A percentile compares a stretch with the other conserved stretches of the same genome.
These are phyloP conservation scores for Trametes gibbosa DNA, from an alignment of 768 basidiomycete genomes.

Conservation along the genomic window DNA sequence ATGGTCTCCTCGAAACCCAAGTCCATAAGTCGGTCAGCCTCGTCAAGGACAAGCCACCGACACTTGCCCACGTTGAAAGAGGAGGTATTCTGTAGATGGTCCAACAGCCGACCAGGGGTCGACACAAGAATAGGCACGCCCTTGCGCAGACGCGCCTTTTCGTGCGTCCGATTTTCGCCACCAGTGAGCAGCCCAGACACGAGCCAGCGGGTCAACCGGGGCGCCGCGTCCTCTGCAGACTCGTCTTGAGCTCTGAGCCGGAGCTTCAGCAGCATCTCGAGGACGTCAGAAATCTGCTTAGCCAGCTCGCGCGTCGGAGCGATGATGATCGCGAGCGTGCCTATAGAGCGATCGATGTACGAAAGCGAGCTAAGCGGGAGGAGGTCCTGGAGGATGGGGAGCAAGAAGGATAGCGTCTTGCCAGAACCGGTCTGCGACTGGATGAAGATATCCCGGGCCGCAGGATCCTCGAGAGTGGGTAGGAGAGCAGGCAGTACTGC, in stretches of 20 bases:
- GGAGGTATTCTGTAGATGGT: constrained; percentile 94
- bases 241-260: constrained; percentile 63
- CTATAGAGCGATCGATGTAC: constrained; percentile 92
- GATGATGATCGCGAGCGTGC: constrained; percentile 91
- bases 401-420: constrained; percentile 89
- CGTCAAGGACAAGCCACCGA: constrained; percentile 94
- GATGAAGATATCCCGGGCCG: constrained; percentile 77
- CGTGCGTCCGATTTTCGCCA: constrained; percentile 91
- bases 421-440: constrained; percentile 98
- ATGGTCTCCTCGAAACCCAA: constrained; percentile 97
- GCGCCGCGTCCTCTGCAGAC: constrained; percentile 42
- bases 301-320: constrained; percentile 95
- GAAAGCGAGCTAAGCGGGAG: constrained; percentile 86
- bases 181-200: constrained; percentile 92
- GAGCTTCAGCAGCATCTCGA: constrained; percentile 76
- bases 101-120: constrained; percentile 91
- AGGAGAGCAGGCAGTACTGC: constrained; percentile 67
- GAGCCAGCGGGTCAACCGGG: constrained; percentile 80
- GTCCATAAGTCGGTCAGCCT: constrained; percentile 97
- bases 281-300: constrained; percentile 95
- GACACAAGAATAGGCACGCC: constrained; percentile 94
- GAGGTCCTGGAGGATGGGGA: constrained; percentile 94
- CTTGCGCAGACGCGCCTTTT: constrained; percentile 93
- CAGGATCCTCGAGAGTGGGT: constrained; percentile 29
- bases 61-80: constrained; percentile 92